Base-by-base conservation (phyloP, 371 early-diverging fungal species). In the Mortierella sp. region DNA sequence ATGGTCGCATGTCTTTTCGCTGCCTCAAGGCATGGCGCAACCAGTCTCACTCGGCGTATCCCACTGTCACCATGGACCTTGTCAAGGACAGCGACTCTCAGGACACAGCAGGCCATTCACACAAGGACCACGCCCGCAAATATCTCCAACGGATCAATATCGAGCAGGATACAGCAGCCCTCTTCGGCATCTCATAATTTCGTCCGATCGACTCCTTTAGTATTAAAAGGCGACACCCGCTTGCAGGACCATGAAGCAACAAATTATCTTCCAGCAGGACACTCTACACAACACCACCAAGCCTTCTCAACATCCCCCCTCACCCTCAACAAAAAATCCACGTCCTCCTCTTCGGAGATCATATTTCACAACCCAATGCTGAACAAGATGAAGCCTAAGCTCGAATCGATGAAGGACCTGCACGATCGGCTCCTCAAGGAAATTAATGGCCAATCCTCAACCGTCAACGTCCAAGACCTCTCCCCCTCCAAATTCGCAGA, bases 361-460 rank as follows among this genome's bases (percentile, higher is more conserved):
- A 19, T 63, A 34, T 82, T 82, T 48, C 70, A 69, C 31, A 82
- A 66, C 16, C 82, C 82, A 13, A 74, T 82, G 71, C 75, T 82
- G 63, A 82, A 82, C 82, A 82, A 82, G 66, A 82, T 82, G 82
- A 69, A 64, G 34, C 75, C 71, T 6, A 82, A 82, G 22, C 75
- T 82, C 48, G 68, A 74, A 19, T 70, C 74, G 9, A 82, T 82
- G 82, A 77, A 82, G 16, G 68, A 67, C 5, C 72, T 82, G 1
- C 82, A 82, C 40, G 82, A 74, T 29, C 74, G 73, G 47, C 68
- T 82, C 44, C 69, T 82, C 52, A 47, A 68, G 41, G 82, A 82
- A 16, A 74, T 82, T 70, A 82, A 78, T 26, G 74, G 77, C 4
- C 76, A 73, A 26, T 65, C 79, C 8, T 1, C 64, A 2, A 47